Evolutionary conservation across 306 rosid genomes (phyloP), one percentile per base, ranked within the genome.

Genomic region (Arachis stenosperma): DNA sequence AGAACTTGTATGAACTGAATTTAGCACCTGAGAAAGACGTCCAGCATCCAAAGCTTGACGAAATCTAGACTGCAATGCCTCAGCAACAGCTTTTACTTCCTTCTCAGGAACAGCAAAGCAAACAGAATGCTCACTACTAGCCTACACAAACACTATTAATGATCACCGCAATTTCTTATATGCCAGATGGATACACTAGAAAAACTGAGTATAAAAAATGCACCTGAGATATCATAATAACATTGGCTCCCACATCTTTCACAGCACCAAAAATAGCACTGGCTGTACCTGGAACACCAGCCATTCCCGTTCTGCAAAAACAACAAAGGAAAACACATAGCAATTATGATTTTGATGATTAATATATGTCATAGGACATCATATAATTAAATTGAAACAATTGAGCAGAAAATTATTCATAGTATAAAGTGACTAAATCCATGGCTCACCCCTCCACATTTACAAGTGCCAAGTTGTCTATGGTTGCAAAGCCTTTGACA

Each of bases 251-350:
- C 71, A 94, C 99, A 80, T 91, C 96, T 78, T 94, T 94, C 68
- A 91, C 99, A 6, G 89, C 93, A 67, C 85, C 82, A 87, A 94
- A 94, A 76, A 94, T 94, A 73, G 87, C 81, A 80, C 90, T 79
- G 48, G 99, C 96, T 36, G 99, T 94, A 79, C 99, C 99, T 61
- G 99, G 99, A 79, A 94, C 97, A 82, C 99, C 99, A 59, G 99
- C 99, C 99, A 94, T 91, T 62, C 99, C 99, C 78, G 99, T 91
- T 75, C 99, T 94, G 87, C 62, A 68, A 83, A 67, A 55, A 65
- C 61, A 79, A 65, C 47, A 47, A 9, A 72, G 63, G 53, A 66
- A 68, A 71, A 67, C 58, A 52, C 36, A 63, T 73, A 51, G 57
- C 52, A 54, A 56, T 40, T 60, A 53, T 58, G 10, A 72, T 50